These are phyloP conservation scores for Aspergillus vadensis DNA, from an alignment of 2,329 filamentous ascomycete genomes.

Conservation along the genomic window DNA sequence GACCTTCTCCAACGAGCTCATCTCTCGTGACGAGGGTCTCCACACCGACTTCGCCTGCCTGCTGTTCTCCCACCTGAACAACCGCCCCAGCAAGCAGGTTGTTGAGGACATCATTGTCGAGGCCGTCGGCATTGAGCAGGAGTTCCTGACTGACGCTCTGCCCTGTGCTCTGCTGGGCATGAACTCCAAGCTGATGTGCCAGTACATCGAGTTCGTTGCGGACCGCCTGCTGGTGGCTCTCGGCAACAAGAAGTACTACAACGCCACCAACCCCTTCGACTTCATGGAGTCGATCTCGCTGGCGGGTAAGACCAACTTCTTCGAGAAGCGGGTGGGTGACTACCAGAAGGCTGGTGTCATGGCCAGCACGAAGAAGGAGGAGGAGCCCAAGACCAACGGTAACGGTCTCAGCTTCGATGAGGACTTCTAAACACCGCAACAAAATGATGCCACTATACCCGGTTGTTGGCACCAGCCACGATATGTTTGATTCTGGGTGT, in stretches of 20 bases:
- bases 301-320: constrained; percentile 99
- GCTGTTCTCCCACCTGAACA: constrained; percentile 94
- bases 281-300: constrained; percentile 99
- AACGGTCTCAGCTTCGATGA: constrained; percentile 94
- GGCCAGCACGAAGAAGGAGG: constrained; percentile 78
- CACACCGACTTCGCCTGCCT: constrained; percentile 99
- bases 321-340: constrained; percentile 98
- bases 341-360: constrained; percentile 99
- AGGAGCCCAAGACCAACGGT: constrained; percentile 36
- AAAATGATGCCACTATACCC: constrained; percentile 31
- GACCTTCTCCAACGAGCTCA: constrained; percentile 99
- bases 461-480: constrained; percentile 21
- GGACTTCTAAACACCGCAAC: constrained; percentile 69
- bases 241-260: constrained; percentile 92
- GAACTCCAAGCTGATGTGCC: constrained; percentile 97
- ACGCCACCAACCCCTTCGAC: constrained; percentile 93
- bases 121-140: constrained; percentile 91
- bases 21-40: constrained; percentile 98
- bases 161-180: constrained; percentile 93
- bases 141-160: constrained; percentile 95
- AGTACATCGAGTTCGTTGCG: constrained; percentile 99
- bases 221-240: constrained; percentile 91
- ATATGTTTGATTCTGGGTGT: constrained; percentile 29
- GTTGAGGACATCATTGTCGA: constrained; percentile 90
- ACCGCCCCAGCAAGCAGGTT: constrained; percentile 79